Evolutionary conservation across 164 flowering plant species (phyloP).

Genomic region (Berberis vulgaris): DNA sequence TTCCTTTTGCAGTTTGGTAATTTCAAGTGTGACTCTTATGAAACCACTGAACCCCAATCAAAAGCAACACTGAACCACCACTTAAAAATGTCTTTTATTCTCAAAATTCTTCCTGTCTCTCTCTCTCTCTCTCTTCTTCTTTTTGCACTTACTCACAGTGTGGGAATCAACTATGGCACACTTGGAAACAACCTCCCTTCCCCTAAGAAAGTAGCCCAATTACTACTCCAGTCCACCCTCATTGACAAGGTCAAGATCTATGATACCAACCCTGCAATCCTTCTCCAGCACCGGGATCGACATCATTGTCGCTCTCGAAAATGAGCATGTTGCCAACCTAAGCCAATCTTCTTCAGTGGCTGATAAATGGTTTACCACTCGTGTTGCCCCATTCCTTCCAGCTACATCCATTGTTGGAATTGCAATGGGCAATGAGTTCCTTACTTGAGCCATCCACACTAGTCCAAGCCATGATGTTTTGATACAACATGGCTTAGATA

Average conservation of each 20-base stretch:
- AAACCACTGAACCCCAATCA: too few relatives aligned
- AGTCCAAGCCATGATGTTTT: constrained; percentile 40
- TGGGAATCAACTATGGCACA: constrained; percentile 71
- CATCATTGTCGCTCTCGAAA: constrained; percentile 54
- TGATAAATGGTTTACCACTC: constrained; percentile 41
- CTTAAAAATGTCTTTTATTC: neutral
- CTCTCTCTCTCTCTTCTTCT: neutral
- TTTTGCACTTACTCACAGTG: neutral
- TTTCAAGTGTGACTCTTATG: too few relatives aligned
- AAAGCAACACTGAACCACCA: too few relatives aligned
- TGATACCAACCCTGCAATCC: constrained; percentile 61
- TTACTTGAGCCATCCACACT: constrained; percentile 23
- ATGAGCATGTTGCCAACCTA: constrained; percentile 32
- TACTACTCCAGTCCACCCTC: constrained; percentile 44
- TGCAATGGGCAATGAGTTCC: constrained; percentile 58
- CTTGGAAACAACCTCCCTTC: constrained; percentile 63
- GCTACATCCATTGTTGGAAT: constrained; percentile 49
- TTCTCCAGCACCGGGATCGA: constrained; percentile 65
- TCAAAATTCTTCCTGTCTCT: neutral
- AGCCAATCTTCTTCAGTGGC: constrained; percentile 30
- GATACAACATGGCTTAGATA: constrained; percentile 29
- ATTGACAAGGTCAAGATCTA: constrained; percentile 62
- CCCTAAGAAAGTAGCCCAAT: constrained; percentile 48
- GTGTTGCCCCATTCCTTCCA: constrained; percentile 47
- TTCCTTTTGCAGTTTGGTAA: too few relatives aligned